Percentiles rank a stretch among this genome's conserved stretches.
These are phyloP conservation scores for Diplodia scrobiculata DNA, from an alignment of 2,329 filamentous ascomycete species.

Conservation along the genomic window DNA sequence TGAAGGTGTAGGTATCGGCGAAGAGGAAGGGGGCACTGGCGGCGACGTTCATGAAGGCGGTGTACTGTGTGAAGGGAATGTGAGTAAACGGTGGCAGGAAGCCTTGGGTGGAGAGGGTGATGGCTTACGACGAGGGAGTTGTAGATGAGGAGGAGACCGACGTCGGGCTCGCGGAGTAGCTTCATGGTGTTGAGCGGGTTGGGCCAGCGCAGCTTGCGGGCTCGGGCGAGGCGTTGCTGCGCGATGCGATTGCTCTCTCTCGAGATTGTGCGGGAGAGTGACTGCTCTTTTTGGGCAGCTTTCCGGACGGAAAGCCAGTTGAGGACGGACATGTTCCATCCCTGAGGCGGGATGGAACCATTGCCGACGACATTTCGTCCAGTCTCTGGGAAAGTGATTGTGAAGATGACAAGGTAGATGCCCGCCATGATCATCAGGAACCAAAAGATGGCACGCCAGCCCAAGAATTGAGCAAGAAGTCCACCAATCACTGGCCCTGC, in stretches of 20 bases:
- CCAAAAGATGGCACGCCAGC: slow-evolving; percentile 48
- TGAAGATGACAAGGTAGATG: slow-evolving; percentile 40
- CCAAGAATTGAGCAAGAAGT: slow-evolving; percentile 40
- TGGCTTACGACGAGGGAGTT: slow-evolving; percentile 39
- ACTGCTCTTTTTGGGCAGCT: not conserved
- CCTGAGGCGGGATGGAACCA: slow-evolving; percentile 35
- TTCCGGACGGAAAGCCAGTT: slow-evolving; percentile 39
- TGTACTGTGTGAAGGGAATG: slow-evolving; percentile 38
- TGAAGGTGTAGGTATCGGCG: slow-evolving; percentile 50
- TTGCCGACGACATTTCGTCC: slow-evolving; percentile 41
- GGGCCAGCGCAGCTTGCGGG: slow-evolving; percentile 46
- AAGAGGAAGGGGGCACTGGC: slow-evolving; percentile 52
- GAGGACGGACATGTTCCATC: slow-evolving; percentile 37
- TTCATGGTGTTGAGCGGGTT: slow-evolving; percentile 50
- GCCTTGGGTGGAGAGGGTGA: not conserved
- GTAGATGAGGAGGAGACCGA: slow-evolving; percentile 44
- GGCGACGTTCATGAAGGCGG: slow-evolving; percentile 48
- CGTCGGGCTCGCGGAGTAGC: slow-evolving; percentile 47
- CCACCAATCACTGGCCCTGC: slow-evolving; percentile 45
- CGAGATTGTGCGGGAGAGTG: slow-evolving; percentile 35
- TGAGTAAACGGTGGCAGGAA: not conserved
- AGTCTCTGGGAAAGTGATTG: slow-evolving; percentile 48
- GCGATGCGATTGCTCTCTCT: slow-evolving; percentile 34
- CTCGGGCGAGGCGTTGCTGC: slow-evolving; percentile 35
- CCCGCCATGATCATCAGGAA: slow-evolving; percentile 48